These are phyloP conservation scores for Mortierella claussenii DNA, from an alignment of 192 early-diverging fungal species.

Conservation along the genomic window DNA sequence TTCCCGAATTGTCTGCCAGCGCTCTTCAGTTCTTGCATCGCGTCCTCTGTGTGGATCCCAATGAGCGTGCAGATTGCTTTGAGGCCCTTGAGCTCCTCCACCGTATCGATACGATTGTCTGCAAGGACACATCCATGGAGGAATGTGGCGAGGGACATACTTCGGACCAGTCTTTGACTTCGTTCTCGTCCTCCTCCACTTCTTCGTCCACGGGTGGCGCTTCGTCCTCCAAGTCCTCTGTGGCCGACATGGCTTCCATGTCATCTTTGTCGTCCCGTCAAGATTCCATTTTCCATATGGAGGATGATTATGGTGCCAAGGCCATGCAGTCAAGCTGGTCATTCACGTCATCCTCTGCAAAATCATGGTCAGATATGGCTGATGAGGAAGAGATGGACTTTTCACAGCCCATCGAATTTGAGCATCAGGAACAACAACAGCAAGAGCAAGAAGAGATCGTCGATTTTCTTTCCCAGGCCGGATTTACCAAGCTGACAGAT, in stretches of 20 bases:
- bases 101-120: slow-evolving; percentile 29
- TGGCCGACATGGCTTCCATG: slow-evolving; percentile 23
- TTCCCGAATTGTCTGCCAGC: slow-evolving; percentile 60
- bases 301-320: slow-evolving; percentile 33
- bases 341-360: slow-evolving; percentile 17
- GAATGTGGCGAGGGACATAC: slow-evolving; percentile 25
- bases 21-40: slow-evolving; percentile 56
- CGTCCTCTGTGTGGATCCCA: slow-evolving; percentile 58
- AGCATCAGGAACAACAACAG: slow-evolving; percentile 36
- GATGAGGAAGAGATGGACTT: slow-evolving; percentile 54
- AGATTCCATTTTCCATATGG: slow-evolving; percentile 47
- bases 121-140: slow-evolving; percentile 29
- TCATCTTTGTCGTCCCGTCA: slow-evolving; percentile 1
- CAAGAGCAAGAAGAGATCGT: slow-evolving; percentile 14
- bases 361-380: slow-evolving; percentile 50
- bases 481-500: slow-evolving; percentile 20
- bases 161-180: slow-evolving; percentile 2
- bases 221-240: slow-evolving; percentile 14
- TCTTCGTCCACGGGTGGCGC: slow-evolving; percentile 12
- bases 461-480: slow-evolving; percentile 19
- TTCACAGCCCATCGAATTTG: slow-evolving; percentile 33
- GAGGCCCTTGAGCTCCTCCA: slow-evolving; percentile 48
- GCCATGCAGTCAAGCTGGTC: slow-evolving; percentile 24
- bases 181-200: slow-evolving; percentile 2
- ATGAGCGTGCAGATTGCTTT: slow-evolving; percentile 52